Evolutionary conservation across 371 early-diverging fungal genomes (phyloP).

Genomic region (Rhizopus sp.): DNA sequence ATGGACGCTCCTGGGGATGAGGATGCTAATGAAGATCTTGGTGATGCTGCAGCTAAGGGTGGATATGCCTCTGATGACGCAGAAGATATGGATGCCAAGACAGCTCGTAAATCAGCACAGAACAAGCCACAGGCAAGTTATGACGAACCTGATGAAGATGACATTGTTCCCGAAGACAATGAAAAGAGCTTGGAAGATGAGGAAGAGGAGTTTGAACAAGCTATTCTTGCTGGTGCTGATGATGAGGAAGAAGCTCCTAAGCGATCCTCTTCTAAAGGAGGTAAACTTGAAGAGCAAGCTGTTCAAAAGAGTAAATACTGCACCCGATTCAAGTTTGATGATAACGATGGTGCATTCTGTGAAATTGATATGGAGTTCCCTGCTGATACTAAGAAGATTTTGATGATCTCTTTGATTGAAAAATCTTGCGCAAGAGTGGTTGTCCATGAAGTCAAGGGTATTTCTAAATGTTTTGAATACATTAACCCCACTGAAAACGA

Average conservation of each 20-base stretch:
- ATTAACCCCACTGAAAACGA: constrained; percentile 79
- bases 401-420: constrained; percentile 91
- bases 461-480: constrained; percentile 77
- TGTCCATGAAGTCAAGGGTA: constrained; percentile 86
- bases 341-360: constrained; percentile 70
- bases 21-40: constrained; percentile 55
- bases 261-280: constrained; percentile 19
- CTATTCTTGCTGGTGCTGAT: constrained; percentile 51
- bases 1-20: constrained; percentile 22
- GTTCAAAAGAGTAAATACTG: constrained; percentile 64
- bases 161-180: constrained; percentile 46
- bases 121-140: constrained; percentile 72
- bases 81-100: constrained; percentile 72
- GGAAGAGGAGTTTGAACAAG: constrained; percentile 57
- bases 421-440: constrained; percentile 66
- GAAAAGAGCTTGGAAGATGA: constrained; percentile 55
- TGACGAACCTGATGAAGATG: constrained; percentile 70
- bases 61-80: constrained; percentile 57
- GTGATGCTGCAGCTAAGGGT: constrained; percentile 35
- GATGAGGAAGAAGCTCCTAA: constrained; percentile 60
- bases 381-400: constrained; percentile 87
- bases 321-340: constrained; percentile 72
- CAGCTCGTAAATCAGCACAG: constrained; percentile 55
- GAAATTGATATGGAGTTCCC: constrained; percentile 84
- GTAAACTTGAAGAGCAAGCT: constrained; percentile 30